Base-by-base conservation (phyloP, 2,329 filamentous ascomycete species). In the Hypoxylon sp. region DNA sequence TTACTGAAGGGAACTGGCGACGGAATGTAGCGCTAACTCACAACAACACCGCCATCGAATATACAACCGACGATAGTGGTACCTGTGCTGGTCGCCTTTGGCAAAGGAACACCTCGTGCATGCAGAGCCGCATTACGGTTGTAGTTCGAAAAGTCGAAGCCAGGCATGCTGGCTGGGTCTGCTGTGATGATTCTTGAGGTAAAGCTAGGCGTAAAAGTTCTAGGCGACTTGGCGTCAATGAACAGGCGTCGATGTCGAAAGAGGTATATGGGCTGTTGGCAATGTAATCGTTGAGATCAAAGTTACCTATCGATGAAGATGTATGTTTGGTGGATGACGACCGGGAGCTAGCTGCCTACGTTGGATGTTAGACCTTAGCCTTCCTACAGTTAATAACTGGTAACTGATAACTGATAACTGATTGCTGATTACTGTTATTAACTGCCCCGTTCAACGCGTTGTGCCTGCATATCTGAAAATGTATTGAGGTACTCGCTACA, bases 101-200 rank as follows among this genome's bases (percentile, higher is more conserved):
- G 96, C 67, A 98, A 87, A 70, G 96, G 96, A 57, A 98, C 92
- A 75, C 97, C 97, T 83, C 92, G 90, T 77, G 95, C 94, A 82
- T 98, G 95, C 75, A 99, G 90, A 72, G 95, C 95, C 81, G 92
- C 90, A 89, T 99, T 99, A 86, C 96, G 94, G 89, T 97, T 97
- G 90, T 98, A 96, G 88, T 99, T 99, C 82, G 94, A 97, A 88
- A 99, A 99, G 86, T 98, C 94, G 88, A 98, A 97, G 85, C 94
- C 94, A 77, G 93, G 91, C 96, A 99, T 99, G 77, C 79, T 91
- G 83, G 74, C 70, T 70, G 55, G 55, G 52, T 63, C 55, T 67
- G 55, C 33, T 14, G 55, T 31, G 6, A 55, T 53, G 29, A 46
- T 53, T 8, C 22, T 62, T 39, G 10, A 24, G 44, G 24, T 51